These are phyloP conservation scores for Teratosphaeria destructans DNA, from an alignment of 2,329 filamentous ascomycete species.

Conservation along the genomic window DNA sequence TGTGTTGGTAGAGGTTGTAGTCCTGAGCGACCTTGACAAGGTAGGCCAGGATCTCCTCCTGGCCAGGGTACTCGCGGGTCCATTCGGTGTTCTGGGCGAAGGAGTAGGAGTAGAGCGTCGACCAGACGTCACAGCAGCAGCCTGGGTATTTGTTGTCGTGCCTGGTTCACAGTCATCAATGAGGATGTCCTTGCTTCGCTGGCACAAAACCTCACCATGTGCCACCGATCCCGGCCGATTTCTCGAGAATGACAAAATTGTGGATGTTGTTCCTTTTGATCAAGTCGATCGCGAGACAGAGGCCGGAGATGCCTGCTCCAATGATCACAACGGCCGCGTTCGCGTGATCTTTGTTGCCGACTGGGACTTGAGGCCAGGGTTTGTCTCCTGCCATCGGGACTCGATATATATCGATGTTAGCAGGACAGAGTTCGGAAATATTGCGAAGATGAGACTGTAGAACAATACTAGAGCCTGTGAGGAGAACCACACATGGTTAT, in stretches of 20 bases:
- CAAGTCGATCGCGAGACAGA: slow-evolving; percentile 49
- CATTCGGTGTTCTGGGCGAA: slow-evolving; percentile 51
- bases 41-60: slow-evolving; percentile 51
- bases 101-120: slow-evolving; percentile 48
- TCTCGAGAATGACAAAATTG: slow-evolving; percentile 49
- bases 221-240: slow-evolving; percentile 43
- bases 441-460: too few relatives aligned
- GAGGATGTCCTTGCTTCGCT: not conserved
- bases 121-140: slow-evolving; percentile 38
- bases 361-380: slow-evolving; percentile 36
- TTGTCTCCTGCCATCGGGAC: slow-evolving; percentile 29
- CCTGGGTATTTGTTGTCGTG: slow-evolving; percentile 48
- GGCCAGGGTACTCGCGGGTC: slow-evolving; percentile 46
- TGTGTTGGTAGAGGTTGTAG: slow-evolving; percentile 45
- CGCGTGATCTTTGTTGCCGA: slow-evolving; percentile 42
- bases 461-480: too few relatives aligned
- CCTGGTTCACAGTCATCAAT: not conserved
- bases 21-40: slow-evolving; percentile 44
- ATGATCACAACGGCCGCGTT: slow-evolving; percentile 48
- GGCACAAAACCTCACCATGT: slow-evolving; percentile 31
- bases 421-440: not conserved
- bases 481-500: too few relatives aligned
- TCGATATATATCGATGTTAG: not conserved
- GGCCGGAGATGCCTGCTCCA: slow-evolving; percentile 37
- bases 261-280: slow-evolving; percentile 41